Evolutionary conservation across 208 protist species (phyloP).

Genomic region (Borovskyia barvae): DNA sequence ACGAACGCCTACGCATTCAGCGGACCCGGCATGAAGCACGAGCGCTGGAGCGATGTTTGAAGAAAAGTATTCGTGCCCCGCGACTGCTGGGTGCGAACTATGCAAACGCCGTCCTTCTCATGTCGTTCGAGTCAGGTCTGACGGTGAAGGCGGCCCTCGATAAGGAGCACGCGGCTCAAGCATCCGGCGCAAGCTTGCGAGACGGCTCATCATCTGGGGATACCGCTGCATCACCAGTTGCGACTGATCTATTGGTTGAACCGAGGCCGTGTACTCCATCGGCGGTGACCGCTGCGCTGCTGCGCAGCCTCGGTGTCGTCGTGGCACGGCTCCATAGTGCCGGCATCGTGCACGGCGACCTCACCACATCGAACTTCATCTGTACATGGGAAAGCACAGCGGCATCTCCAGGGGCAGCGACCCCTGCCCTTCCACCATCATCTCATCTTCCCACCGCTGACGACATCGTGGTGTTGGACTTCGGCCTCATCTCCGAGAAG

Average conservation of each 20-base stretch:
- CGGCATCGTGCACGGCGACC: slow-evolving; percentile 96
- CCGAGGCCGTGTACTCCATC: too few relatives aligned
- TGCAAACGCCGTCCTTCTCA: slow-evolving; percentile 52
- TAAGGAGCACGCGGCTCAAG: slow-evolving; percentile 11
- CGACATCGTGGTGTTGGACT: slow-evolving; percentile 94
- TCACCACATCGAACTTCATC: slow-evolving; percentile 98
- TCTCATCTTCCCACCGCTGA: slow-evolving; percentile 8
- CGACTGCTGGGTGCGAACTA: slow-evolving; percentile 61
- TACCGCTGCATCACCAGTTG: not conserved
- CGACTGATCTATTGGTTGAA: not conserved
- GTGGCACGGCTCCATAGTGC: slow-evolving; percentile 91
- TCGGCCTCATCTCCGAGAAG: slow-evolving; percentile 94
- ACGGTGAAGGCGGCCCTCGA: slow-evolving; percentile 74
- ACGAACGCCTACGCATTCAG: slow-evolving; percentile 73
- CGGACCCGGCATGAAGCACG: slow-evolving; percentile 77
- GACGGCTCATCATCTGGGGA: too few relatives aligned
- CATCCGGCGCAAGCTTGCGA: not conserved
- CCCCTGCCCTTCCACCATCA: not conserved
- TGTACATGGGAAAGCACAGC: slow-evolving; percentile 10
- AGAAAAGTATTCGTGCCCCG: slow-evolving; percentile 63
- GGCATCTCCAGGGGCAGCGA: not conserved
- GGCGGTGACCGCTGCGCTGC: slow-evolving; percentile 28
- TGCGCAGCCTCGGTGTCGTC: slow-evolving; percentile 81
- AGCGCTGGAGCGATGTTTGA: slow-evolving; percentile 57
- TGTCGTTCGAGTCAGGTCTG: slow-evolving; percentile 75